Conservation (phyloP, 768 basidiomycete genomes). For the Boletellus emodensis region DNA sequence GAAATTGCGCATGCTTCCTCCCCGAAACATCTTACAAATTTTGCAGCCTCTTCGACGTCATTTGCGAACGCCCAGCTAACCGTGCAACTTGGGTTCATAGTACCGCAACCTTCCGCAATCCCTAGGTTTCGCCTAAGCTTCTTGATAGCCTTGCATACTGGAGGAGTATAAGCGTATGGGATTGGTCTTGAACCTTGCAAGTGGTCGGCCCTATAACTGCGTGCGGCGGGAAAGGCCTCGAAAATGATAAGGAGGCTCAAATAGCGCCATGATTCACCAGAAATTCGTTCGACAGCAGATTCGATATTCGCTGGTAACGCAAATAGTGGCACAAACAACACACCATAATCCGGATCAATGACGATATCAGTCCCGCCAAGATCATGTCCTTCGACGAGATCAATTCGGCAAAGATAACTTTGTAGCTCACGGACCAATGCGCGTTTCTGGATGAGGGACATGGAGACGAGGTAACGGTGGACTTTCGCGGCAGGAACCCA, state of each 20-base stretch:
- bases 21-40: conserved; percentile 52
- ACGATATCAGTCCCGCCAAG: conserved; percentile 64
- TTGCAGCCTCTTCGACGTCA: conserved; percentile 54
- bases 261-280: conserved; percentile 62
- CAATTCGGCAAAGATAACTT: conserved; percentile 42
- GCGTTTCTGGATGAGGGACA: conserved; percentile 66
- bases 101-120: conserved; percentile 57
- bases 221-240: conserved; percentile 57
- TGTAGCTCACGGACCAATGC: conserved; percentile 51
- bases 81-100: conserved; percentile 40
- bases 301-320: conserved; percentile 49
- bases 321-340: conserved; percentile 46
- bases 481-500: conserved; percentile 29
- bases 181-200: conserved; percentile 4
- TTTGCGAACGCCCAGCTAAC: conserved; percentile 63
- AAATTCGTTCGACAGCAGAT: conserved; percentile 41
- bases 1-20: conserved; percentile 50
- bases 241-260: conserved; percentile 54
- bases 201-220: conserved; percentile 28
- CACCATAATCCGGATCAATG: conserved; percentile 56
- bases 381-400: conserved; percentile 60
- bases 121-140: conserved; percentile 60
- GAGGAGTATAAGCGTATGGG: conserved; percentile 55
- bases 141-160: conserved; percentile 65
- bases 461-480: conserved; percentile 68